These are phyloP conservation scores for Pythium dissimile DNA, from an alignment of 352 stramenopile species.

Conservation along the genomic window DNA sequence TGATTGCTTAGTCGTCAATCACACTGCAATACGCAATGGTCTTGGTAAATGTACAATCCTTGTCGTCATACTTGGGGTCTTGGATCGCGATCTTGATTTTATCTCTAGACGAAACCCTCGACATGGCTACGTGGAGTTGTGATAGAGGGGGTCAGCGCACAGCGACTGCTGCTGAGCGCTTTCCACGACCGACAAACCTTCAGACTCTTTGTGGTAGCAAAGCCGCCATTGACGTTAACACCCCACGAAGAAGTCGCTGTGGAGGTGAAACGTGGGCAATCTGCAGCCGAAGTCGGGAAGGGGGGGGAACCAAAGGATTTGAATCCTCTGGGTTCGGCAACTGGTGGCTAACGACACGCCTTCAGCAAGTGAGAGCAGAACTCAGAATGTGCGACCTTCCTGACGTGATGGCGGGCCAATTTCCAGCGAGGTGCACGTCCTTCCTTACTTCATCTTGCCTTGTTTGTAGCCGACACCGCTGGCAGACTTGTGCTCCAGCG, in stretches of 20 bases:
- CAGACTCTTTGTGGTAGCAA: conserved; percentile 1
- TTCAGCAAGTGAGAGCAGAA: background rate
- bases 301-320: background rate
- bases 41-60: no score
- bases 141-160: no score
- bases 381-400: background rate
- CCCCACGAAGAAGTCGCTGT: conserved; percentile 3
- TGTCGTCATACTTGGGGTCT: no score
- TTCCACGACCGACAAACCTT: background rate
- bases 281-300: background rate
- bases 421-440: background rate
- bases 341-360: background rate
- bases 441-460: background rate
- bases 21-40: no score
- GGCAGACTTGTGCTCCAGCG: background rate
- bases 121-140: conserved; percentile 4
- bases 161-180: background rate
- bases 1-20: no score
- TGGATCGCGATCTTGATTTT: no score
- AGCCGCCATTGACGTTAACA: conserved; percentile 1
- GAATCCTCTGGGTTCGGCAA: background rate
- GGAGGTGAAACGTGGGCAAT: background rate
- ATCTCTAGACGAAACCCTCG: no score
- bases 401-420: background rate
- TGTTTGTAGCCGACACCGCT: background rate